A percentile compares a stretch with the other conserved stretches of the same genome.
Conservation (phyloP, 2,329 filamentous ascomycete species). For the Orbilia ellipsospora region DNA sequence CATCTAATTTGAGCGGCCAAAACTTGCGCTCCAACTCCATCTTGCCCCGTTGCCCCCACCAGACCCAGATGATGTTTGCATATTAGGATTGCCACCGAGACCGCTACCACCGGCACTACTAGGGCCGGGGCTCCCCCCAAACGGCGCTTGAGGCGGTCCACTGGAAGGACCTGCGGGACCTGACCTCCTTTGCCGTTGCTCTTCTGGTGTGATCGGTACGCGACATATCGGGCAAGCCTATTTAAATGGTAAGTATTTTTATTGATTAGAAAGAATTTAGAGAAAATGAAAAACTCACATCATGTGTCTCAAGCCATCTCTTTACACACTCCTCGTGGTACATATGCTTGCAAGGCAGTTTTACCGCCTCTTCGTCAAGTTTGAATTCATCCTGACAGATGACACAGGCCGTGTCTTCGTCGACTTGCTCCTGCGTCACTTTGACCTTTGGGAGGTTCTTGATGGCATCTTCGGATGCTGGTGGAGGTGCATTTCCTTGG, state of each 20-base stretch:
- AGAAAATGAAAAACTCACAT: slow-evolving; percentile 53
- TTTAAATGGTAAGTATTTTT: slow-evolving; percentile 1
- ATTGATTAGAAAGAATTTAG: neutral
- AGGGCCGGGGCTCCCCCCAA: slow-evolving; percentile 13
- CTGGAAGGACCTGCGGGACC: slow-evolving; percentile 31
- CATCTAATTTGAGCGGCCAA: slow-evolving; percentile 19
- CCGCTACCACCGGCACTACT: slow-evolving; percentile 1
- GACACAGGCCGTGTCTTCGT: slow-evolving; percentile 81
- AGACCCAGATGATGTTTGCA: slow-evolving; percentile 42
- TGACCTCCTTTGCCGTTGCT: slow-evolving; percentile 52
- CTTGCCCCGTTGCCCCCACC: slow-evolving; percentile 39
- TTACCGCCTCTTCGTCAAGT: slow-evolving; percentile 77
- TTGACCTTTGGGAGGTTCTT: slow-evolving; percentile 76
- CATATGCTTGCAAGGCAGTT: slow-evolving; percentile 82
- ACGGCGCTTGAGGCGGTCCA: slow-evolving; percentile 17
- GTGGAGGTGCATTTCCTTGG: slow-evolving; percentile 80
- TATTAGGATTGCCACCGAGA: slow-evolving; percentile 14
- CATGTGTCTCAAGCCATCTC: slow-evolving; percentile 58
- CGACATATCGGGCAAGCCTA: slow-evolving; percentile 59
- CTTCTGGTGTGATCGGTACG: slow-evolving; percentile 57
- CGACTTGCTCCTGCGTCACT: slow-evolving; percentile 76
- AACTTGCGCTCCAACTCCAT: slow-evolving; percentile 46
- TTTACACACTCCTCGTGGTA: slow-evolving; percentile 59
- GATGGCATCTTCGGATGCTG: slow-evolving; percentile 81
- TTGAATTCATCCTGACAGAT: slow-evolving; percentile 92